Conservation (phyloP, 2,329 filamentous ascomycete genomes). For the Aspergillus quadricinctus region DNA sequence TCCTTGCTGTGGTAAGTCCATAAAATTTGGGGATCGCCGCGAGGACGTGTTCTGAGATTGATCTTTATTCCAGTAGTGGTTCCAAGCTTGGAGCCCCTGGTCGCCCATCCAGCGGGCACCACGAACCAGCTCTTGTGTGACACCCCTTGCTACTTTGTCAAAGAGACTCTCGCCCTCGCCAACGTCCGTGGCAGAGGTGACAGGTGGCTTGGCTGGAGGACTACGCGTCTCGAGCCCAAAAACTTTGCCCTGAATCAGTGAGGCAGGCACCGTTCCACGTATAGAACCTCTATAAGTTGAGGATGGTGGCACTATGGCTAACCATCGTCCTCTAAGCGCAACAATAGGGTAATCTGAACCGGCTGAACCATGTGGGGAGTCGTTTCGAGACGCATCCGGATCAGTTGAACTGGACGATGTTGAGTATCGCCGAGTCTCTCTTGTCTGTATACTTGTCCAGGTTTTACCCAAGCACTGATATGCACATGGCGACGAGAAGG, state of each 20-base stretch:
- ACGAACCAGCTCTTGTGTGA: constrained; percentile 47
- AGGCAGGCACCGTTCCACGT: constrained; percentile 37
- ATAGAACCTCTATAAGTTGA: constrained; percentile 37
- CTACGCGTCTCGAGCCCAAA: constrained; percentile 41
- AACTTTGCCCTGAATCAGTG: constrained; percentile 30
- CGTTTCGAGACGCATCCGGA: constrained; percentile 39
- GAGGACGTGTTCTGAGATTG: constrained; percentile 24
- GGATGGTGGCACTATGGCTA: constrained; percentile 43
- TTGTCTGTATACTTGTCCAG: constrained; percentile 77
- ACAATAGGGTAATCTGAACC: constrained; percentile 37
- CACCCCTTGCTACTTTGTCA: constrained; percentile 45
- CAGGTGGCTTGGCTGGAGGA: constrained; percentile 38
- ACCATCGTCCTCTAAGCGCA: constrained; percentile 43
- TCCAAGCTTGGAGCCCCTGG: constrained; percentile 48
- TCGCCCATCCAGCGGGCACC: constrained; percentile 48
- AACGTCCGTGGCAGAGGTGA: constrained; percentile 43
- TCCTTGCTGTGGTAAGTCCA: constrained; percentile 27
- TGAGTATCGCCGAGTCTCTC: constrained; percentile 41
- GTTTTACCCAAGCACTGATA: constrained; percentile 78
- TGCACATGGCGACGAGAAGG: constrained; percentile 14
- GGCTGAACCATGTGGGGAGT: constrained; percentile 27
- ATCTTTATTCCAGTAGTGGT: constrained; percentile 48
- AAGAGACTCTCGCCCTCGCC: constrained; percentile 46
- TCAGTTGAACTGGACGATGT: constrained; percentile 44
- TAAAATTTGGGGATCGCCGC: constrained; percentile 27